Conservation (phyloP, 2,329 filamentous ascomycete species). For the Cadophora luteo-olivacea region DNA sequence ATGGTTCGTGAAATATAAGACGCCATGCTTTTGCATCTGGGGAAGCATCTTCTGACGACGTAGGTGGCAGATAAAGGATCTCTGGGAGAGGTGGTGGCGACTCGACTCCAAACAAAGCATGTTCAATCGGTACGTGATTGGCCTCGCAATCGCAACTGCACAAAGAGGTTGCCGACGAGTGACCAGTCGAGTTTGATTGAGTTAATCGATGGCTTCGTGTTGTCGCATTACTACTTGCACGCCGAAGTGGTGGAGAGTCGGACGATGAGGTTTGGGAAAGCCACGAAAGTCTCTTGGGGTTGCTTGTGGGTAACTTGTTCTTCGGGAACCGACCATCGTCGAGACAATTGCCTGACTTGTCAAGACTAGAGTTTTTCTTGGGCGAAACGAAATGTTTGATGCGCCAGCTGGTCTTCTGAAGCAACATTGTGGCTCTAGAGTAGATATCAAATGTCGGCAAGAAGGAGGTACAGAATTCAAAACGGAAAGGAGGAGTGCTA, state of each 20-base stretch:
- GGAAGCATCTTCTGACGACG: constrained; percentile 30
- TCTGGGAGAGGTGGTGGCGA: constrained; percentile 32
- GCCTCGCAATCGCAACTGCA: constrained; percentile 51
- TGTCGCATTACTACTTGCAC: constrained; percentile 27
- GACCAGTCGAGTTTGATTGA: constrained; percentile 47
- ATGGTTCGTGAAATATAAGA: constrained; percentile 34
- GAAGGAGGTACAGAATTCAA: background rate
- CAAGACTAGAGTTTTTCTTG: constrained; percentile 24
- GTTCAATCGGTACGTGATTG: constrained; percentile 30
- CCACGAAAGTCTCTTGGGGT: constrained; percentile 32
- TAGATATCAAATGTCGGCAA: background rate
- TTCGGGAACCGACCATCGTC: constrained; percentile 21
- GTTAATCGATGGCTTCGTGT: constrained; percentile 34
- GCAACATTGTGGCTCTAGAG: constrained; percentile 29
- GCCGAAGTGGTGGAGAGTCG: constrained; percentile 23
- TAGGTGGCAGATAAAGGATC: constrained; percentile 42
- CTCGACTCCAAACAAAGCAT: constrained; percentile 39
- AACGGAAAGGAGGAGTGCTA: constrained; percentile 5
- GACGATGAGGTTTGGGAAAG: constrained; percentile 28
- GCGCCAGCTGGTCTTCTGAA: constrained; percentile 36
- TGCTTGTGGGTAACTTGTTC: constrained; percentile 20
- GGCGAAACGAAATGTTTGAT: constrained; percentile 37
- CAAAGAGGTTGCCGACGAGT: constrained; percentile 54
- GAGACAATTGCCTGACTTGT: constrained; percentile 17
- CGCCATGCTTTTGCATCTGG: constrained; percentile 38